phyloP scores from a whole-genome alignment of 495 filamentous ascomycete species.

The Xylaria bambusicola region DNA sequence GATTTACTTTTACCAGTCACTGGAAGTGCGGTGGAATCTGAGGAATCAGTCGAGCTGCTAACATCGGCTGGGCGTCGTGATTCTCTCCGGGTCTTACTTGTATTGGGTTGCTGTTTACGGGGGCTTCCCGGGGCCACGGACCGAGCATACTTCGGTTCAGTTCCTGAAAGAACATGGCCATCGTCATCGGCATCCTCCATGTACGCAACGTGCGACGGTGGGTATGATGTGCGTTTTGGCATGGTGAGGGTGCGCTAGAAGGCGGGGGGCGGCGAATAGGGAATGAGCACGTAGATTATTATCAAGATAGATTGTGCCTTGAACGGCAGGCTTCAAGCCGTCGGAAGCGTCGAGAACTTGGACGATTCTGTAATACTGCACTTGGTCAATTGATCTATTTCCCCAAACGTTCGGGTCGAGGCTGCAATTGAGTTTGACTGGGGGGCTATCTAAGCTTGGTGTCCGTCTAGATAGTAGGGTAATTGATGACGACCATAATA shows the following conservation, averaged over 20 bases:
- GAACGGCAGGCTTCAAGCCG: not conserved
- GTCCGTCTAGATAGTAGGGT: not conserved
- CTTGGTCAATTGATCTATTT: conserved; percentile 3
- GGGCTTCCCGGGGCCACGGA: conserved; percentile 41
- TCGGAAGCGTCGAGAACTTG: not conserved
- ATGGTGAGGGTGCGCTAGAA: conserved; percentile 3
- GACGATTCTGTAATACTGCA: not conserved
- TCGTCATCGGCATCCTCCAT: conserved; percentile 55
- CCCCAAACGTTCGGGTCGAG: not conserved
- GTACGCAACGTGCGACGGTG: conserved; percentile 30
- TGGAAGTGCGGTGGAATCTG: conserved; percentile 45
- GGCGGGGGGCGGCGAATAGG: not conserved
- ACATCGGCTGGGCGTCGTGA: conserved; percentile 30
- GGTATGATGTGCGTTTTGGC: conserved; percentile 11
- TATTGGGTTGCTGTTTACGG: conserved; percentile 48
- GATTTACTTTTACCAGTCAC: conserved; percentile 29
- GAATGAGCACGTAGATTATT: not conserved
- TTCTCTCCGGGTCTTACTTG: conserved; percentile 42
- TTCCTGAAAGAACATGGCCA: conserved; percentile 43
- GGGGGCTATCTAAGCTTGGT: not conserved
- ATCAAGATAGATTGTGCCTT: not conserved
- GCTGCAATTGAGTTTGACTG: conserved; percentile 8
- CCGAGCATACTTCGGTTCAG: conserved; percentile 36
- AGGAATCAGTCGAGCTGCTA: conserved; percentile 25
- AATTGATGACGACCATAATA: not conserved